Evolutionary conservation across 2,329 filamentous ascomycete genomes (phyloP).

Genomic region (Pseudofabraea citricarpa): DNA sequence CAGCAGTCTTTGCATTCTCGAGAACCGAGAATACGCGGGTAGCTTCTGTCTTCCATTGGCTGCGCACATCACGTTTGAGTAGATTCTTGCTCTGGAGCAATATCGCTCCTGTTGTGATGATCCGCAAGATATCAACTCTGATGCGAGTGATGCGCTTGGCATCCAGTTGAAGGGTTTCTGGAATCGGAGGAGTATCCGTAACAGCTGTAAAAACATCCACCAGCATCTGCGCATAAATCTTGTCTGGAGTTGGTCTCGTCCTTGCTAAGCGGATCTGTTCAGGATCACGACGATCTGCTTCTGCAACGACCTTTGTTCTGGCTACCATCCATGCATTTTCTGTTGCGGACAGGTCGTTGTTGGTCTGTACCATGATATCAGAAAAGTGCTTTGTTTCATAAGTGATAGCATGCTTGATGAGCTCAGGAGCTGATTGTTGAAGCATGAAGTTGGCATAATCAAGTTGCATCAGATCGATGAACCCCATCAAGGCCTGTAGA

Average conservation of each 20-base stretch:
- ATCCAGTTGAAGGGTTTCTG: conserved; percentile 72
- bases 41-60: conserved; percentile 72
- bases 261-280: conserved; percentile 58
- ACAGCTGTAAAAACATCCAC: conserved; percentile 71
- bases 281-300: conserved; percentile 64
- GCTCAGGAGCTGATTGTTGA: conserved; percentile 63
- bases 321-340: conserved; percentile 63
- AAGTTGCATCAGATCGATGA: conserved; percentile 72
- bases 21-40: conserved; percentile 66
- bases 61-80: conserved; percentile 73
- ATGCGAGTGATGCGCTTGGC: conserved; percentile 54
- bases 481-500: conserved; percentile 68
- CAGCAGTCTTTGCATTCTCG: conserved; percentile 47
- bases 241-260: conserved; percentile 60
- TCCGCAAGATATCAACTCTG: conserved; percentile 53
- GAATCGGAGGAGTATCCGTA: conserved; percentile 50
- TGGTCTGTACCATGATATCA: conserved; percentile 55
- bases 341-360: conserved; percentile 52
- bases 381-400: conserved; percentile 74
- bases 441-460: conserved; percentile 82
- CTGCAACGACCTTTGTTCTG: conserved; percentile 57
- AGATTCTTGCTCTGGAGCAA: conserved; percentile 78
- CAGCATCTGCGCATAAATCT: conserved; percentile 71
- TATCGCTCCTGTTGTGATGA: conserved; percentile 70
- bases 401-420: conserved; percentile 65